phyloP scores from a whole-genome alignment of 495 filamentous ascomycete species.

The Ramalina peruviana region DNA sequence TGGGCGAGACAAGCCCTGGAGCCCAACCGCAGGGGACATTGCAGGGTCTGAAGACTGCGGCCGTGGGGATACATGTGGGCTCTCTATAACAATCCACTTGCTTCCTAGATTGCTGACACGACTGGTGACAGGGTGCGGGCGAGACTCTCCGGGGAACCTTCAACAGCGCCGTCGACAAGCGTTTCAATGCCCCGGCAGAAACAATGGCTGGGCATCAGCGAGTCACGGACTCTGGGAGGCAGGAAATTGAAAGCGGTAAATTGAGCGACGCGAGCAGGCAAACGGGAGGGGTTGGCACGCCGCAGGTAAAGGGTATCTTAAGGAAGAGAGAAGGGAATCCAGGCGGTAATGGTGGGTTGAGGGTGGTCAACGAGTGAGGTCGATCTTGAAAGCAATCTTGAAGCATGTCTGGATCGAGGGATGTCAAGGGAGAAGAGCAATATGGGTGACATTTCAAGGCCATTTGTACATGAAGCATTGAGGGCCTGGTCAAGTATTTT shows the following conservation, averaged over 20 bases:
- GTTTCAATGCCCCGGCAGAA: slow-evolving; percentile 5
- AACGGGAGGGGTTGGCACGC: slow-evolving; percentile 1
- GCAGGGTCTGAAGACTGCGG: slow-evolving; percentile 13
- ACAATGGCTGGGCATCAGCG: slow-evolving; percentile 5
- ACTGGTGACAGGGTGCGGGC: slow-evolving; percentile 8
- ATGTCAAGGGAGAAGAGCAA: no score
- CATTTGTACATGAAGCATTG: no score
- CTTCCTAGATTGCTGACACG: no score
- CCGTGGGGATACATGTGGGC: slow-evolving; percentile 16
- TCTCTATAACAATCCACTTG: neutral
- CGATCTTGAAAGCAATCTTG: neutral
- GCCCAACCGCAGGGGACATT: slow-evolving; percentile 9
- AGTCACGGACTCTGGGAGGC: slow-evolving; percentile 4
- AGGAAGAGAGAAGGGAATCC: slow-evolving; percentile 7
- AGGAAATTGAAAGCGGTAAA: slow-evolving; percentile 13
- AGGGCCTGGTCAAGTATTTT: no score
- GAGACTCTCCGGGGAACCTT: slow-evolving; percentile 18
- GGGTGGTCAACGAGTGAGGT: slow-evolving; percentile 8
- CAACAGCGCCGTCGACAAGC: slow-evolving; percentile 13
- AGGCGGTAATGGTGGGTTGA: slow-evolving; percentile 2
- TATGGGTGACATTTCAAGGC: no score
- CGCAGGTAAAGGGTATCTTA: slow-evolving; percentile 11
- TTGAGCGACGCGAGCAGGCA: slow-evolving; percentile 6
- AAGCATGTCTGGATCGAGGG: no score
- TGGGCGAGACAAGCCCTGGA: neutral